Evolutionary conservation across 768 basidiomycete genomes (phyloP), one percentile per base, ranked within the genome.

Genomic region (Pleurotus sapidus): DNA sequence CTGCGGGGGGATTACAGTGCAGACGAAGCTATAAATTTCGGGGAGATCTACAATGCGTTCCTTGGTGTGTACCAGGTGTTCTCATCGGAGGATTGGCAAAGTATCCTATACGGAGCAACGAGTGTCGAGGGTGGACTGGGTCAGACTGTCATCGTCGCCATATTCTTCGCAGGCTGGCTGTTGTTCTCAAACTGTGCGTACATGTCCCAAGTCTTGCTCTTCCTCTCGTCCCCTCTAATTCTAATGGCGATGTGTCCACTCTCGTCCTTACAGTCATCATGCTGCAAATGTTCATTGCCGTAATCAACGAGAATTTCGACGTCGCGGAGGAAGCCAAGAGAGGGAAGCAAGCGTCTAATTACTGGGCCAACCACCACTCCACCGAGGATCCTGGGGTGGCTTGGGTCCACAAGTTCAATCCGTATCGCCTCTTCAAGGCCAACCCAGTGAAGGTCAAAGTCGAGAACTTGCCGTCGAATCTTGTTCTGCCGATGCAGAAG

Each of bases 61-160:
- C 71, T 97, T 20, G 91, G 84, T 0, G 78, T 95, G 64, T 98
- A 95, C 67, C 83, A 95, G 70, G 78, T 98, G 1, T 91, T 93
- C 71, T 93, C 93, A 0, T 92, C 92, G 0, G 96, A 98, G 72
- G 93, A 97, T 69, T 98, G 96, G 95, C 86, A 88, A n/a, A 75
- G 82, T 60, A 77, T 91, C 5, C 65, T 93, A 39, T 91, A 92
- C 63, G 71, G 67, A 6, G 78, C 87, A 4, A 80, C 86, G 0
- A 68, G 67, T 7, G 83, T 89, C 1, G 92, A 94, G 66, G 63
- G 77, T 1, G 69, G 68, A 0, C 81, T 87, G 5, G 80, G 87
- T 1, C 95, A 98, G 68, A 80, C 84, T 2, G 77, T 84, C 6
- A 69, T 96, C 23, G 78, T 87, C 0, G 80, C 88, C 9, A 65